Conservation (phyloP, 306 rosid species). For the Medicago lupulina region DNA sequence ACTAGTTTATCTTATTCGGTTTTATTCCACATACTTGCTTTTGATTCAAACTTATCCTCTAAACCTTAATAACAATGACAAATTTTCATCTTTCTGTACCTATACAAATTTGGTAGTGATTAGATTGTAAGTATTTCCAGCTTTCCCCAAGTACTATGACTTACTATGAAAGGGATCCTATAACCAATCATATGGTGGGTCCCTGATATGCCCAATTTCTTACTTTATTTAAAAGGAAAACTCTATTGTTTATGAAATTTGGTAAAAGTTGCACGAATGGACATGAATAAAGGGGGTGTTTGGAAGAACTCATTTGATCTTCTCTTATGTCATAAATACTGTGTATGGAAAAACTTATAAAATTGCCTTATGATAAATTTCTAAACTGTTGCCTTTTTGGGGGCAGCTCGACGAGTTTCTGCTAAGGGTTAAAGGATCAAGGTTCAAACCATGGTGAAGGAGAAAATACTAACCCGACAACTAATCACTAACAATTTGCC, state of each 20-base stretch:
- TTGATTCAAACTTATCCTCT: conserved; percentile 16
- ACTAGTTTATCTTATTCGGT: background rate
- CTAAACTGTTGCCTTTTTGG: too few species aligned
- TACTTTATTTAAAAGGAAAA: background rate
- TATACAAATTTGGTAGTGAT: conserved; percentile 1
- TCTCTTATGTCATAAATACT: background rate
- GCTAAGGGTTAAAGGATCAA: too few species aligned
- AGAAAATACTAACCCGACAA: too few species aligned
- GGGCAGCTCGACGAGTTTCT: too few species aligned
- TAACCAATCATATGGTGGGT: conserved; percentile 5
- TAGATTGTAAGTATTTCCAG: conserved; percentile 8
- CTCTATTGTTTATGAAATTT: background rate
- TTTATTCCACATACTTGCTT: background rate
- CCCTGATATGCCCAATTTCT: background rate
- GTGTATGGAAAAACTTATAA: background rate
- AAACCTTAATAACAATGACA: background rate
- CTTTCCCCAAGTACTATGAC: background rate
- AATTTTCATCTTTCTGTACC: conserved; percentile 13
- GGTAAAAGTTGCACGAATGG: background rate
- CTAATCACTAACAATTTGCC: too few species aligned
- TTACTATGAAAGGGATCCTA: background rate
- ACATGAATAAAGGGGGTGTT: background rate
- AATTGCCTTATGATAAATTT: background rate
- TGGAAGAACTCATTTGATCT: background rate
- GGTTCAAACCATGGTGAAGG: too few species aligned